Evolutionary conservation across 2,329 filamentous ascomycete genomes (phyloP).

Genomic region (Ophiostoma perfectum): DNA sequence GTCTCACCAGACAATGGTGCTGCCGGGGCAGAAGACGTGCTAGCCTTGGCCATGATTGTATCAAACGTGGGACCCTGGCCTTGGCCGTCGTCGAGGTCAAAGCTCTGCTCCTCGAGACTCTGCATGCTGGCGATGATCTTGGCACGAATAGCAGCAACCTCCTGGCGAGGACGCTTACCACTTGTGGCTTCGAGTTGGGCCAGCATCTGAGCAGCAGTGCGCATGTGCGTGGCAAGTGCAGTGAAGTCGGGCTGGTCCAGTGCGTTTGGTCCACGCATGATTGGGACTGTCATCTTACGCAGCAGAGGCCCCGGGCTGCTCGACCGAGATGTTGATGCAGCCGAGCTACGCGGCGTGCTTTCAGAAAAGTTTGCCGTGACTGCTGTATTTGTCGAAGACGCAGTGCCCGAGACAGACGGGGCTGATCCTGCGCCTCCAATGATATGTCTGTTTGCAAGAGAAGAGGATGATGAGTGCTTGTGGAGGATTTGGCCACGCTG

Average conservation of each 20-base stretch:
- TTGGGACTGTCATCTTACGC: constrained; percentile 55
- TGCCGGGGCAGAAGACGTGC: constrained; percentile 40
- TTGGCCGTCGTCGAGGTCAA: constrained; percentile 62
- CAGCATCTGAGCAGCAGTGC: constrained; percentile 80
- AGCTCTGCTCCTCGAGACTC: constrained; percentile 77
- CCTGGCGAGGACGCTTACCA: constrained; percentile 70
- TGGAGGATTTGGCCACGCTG: constrained; percentile 10
- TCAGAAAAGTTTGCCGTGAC: constrained; percentile 59
- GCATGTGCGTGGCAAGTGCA: constrained; percentile 79
- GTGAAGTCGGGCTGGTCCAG: constrained; percentile 74
- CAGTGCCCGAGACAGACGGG: constrained; percentile 54
- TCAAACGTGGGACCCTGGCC: constrained; percentile 64
- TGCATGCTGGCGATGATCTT: constrained; percentile 92
- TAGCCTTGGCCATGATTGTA: constrained; percentile 69
- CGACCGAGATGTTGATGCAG: constrained; percentile 61
- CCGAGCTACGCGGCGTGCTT: constrained; percentile 63
- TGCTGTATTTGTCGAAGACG: constrained; percentile 53
- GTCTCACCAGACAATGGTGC: constrained; percentile 33
- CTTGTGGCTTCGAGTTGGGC: constrained; percentile 76
- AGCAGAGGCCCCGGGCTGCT: constrained; percentile 55
- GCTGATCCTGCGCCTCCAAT: constrained; percentile 17
- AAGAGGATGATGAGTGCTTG: constrained; percentile 17
- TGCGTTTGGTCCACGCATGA: constrained; percentile 46
- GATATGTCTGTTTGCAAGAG: constrained; percentile 19
- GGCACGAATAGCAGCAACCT: constrained; percentile 76